Conservation (phyloP, 495 filamentous ascomycete species). For the Emericellopsis terricola region DNA sequence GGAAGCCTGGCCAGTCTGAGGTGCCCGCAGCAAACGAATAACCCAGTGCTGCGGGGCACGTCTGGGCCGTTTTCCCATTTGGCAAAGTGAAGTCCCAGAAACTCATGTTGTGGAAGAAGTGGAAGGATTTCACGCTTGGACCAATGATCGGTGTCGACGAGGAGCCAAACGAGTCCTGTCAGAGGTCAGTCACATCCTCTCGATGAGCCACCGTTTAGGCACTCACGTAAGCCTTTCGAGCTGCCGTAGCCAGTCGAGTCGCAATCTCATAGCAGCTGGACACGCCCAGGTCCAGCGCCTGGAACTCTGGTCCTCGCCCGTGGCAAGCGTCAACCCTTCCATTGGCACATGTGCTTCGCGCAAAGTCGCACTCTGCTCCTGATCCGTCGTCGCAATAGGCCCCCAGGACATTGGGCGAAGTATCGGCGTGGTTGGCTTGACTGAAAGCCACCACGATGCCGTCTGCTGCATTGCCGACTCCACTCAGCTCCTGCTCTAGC, state of each 20-base stretch:
- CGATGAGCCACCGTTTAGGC: not conserved
- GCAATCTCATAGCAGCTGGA: slow-evolving; percentile 62
- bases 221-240: slow-evolving; percentile 41
- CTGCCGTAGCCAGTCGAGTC: slow-evolving; percentile 43
- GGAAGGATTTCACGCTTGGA: slow-evolving; percentile 40
- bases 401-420: slow-evolving; percentile 71
- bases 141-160: slow-evolving; percentile 24
- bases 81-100: slow-evolving; percentile 47
- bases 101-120: slow-evolving; percentile 48
- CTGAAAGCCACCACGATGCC: slow-evolving; percentile 83
- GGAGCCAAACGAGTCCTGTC: slow-evolving; percentile 20
- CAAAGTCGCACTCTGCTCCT: slow-evolving; percentile 41
- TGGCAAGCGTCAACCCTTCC: slow-evolving; percentile 60
- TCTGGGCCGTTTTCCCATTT: slow-evolving; percentile 55
- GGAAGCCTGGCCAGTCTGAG: slow-evolving; percentile 76
- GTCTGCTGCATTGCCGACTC: slow-evolving; percentile 21
- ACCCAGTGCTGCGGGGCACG: slow-evolving; percentile 83
- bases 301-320: slow-evolving; percentile 63
- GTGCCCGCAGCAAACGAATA: slow-evolving; percentile 90
- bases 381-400: slow-evolving; percentile 67
- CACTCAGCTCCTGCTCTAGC: slow-evolving; percentile 55
- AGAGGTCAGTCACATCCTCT: slow-evolving; percentile 5
- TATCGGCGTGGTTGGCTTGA: slow-evolving; percentile 87
- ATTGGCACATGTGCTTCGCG: slow-evolving; percentile 59
- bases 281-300: slow-evolving; percentile 47